Conservation (phyloP, 352 stramenopile species). For the Blastocystis sp. region DNA sequence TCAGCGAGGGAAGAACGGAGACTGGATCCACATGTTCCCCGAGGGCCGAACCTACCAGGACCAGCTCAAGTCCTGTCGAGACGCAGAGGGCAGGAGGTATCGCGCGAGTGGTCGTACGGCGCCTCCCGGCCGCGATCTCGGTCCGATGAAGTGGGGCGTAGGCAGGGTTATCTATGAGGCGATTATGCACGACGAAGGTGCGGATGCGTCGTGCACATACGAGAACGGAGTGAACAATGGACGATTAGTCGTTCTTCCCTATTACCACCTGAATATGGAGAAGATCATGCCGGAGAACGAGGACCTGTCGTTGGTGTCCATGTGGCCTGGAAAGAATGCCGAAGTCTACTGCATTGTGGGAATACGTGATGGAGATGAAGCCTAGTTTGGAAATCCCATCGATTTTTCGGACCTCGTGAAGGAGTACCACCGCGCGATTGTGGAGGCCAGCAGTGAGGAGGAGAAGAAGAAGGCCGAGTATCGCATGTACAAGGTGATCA, state of each 20-base stretch:
- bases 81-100: conserved; percentile 73
- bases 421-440: conserved; percentile 31
- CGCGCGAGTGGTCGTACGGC: conserved; percentile 75
- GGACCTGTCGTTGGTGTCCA: conserved; percentile 77
- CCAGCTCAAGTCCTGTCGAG: conserved; percentile 52
- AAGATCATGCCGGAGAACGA: conserved; percentile 81
- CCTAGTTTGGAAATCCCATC: conserved; percentile 79
- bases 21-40: conserved; percentile 84
- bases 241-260: conserved; percentile 77
- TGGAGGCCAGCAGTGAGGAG: conserved; percentile 72
- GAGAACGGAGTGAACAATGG: conserved; percentile 51
- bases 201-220: neutral
- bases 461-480: conserved; percentile 77
- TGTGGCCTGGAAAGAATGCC: conserved; percentile 55
- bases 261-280: conserved; percentile 84
- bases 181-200: conserved; percentile 73
- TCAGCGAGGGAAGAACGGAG: conserved; percentile 78
- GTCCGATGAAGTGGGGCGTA: conserved; percentile 82
- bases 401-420: conserved; percentile 73
- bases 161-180: conserved; percentile 81
- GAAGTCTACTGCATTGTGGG: conserved; percentile 72
- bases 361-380: conserved; percentile 75
- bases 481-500: conserved; percentile 81
- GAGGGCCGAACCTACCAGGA: conserved; percentile 76
- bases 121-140: conserved; percentile 78